Evolutionary conservation across 2,329 filamentous ascomycete genomes (phyloP).

Genomic region (Chalaropsis thielavioides): DNA sequence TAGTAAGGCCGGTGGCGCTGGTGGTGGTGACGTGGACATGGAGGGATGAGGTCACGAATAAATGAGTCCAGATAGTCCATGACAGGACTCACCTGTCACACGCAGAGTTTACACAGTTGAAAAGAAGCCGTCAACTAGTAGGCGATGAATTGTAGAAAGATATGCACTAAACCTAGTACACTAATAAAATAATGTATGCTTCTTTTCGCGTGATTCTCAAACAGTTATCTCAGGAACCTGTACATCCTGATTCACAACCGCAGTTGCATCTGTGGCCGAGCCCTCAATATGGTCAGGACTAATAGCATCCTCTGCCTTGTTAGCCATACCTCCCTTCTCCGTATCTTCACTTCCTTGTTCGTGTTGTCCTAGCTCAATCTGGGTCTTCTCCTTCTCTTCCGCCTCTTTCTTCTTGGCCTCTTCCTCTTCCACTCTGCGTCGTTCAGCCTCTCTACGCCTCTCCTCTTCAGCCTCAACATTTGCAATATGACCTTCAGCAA

Average conservation of each 20-base stretch:
- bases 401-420: conserved; percentile 20
- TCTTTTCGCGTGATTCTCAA: not conserved
- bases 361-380: not conserved
- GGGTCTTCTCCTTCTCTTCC: conserved; percentile 5
- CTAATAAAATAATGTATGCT: not conserved
- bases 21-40: conserved; percentile 32
- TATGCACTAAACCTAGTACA: not conserved
- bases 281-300: not conserved
- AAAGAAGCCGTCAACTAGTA: too few relatives aligned
- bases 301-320: not conserved
- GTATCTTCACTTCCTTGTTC: not conserved
- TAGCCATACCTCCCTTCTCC: not conserved
- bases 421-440: conserved; percentile 21
- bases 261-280: not conserved
- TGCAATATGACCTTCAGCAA: conserved; percentile 51
- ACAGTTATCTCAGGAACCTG: not conserved
- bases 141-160: not conserved
- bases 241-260: conserved; percentile 1
- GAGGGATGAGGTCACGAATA: conserved; percentile 14
- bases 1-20: conserved; percentile 25
- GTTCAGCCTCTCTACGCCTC: conserved; percentile 29
- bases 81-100: not conserved
- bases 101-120: too few relatives aligned
- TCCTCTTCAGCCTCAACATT: conserved; percentile 40
- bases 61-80: not conserved